These are phyloP conservation scores for Trichoderma semiorbis DNA, from an alignment of 2,329 filamentous ascomycete genomes.

Conservation along the genomic window DNA sequence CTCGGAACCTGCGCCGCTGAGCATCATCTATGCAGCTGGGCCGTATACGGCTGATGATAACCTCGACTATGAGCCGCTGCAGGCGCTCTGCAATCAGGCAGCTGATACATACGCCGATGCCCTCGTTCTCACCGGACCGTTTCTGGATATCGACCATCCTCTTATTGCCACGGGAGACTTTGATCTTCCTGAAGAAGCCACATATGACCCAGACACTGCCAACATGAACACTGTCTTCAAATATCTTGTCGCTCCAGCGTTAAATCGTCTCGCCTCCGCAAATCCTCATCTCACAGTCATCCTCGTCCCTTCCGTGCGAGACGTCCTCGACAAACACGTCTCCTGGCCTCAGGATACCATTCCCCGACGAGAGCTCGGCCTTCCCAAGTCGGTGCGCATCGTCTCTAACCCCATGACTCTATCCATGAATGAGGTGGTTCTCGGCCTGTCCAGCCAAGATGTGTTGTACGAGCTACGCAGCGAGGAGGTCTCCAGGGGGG, in stretches of 20 bases:
- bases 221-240: slow-evolving; percentile 83
- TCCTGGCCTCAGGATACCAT: slow-evolving; percentile 73
- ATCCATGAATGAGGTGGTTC: slow-evolving; percentile 78
- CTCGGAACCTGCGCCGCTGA: slow-evolving; percentile 61
- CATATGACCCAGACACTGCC: slow-evolving; percentile 69
- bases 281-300: slow-evolving; percentile 79
- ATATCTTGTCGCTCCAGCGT: slow-evolving; percentile 68
- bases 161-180: slow-evolving; percentile 78
- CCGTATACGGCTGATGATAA: slow-evolving; percentile 93
- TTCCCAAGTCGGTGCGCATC: slow-evolving; percentile 72
- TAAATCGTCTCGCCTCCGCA: slow-evolving; percentile 65
- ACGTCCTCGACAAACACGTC: slow-evolving; percentile 76
- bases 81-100: slow-evolving; percentile 75
- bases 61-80: slow-evolving; percentile 82
- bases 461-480: slow-evolving; percentile 75
- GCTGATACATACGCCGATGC: slow-evolving; percentile 72
- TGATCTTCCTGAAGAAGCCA: slow-evolving; percentile 65
- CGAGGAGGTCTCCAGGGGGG: slow-evolving; percentile 55
- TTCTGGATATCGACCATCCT: slow-evolving; percentile 89
- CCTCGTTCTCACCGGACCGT: slow-evolving; percentile 78
- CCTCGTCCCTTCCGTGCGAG: slow-evolving; percentile 77
- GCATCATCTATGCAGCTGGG: slow-evolving; percentile 73
- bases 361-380: slow-evolving; percentile 65
- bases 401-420: slow-evolving; percentile 90
- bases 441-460: slow-evolving; percentile 82